A percentile compares a stretch with the other conserved stretches of the same genome.
Evolutionary conservation across 257 asterid genomes (phyloP).

Genomic region (Cordia subcordata): DNA sequence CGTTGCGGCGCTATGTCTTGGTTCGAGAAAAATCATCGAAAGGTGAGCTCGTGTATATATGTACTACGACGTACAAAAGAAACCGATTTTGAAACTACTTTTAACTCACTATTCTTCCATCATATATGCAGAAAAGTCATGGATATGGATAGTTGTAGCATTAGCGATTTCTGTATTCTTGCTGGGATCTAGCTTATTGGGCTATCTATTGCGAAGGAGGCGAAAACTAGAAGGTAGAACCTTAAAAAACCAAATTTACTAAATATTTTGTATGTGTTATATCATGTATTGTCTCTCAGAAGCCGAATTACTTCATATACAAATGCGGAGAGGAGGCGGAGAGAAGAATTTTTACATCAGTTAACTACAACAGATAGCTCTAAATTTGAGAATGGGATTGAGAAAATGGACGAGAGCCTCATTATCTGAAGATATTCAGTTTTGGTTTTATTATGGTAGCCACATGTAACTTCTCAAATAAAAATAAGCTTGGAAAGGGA

Average conservation of each 20-base stretch:
- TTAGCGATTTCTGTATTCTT: neutral
- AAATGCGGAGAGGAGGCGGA: constrained; percentile 8
- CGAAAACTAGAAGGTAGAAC: neutral
- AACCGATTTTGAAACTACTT: too few species aligned
- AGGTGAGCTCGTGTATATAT: neutral
- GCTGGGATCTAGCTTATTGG: neutral
- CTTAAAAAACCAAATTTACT: neutral
- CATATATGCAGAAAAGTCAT: neutral
- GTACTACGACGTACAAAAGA: too few species aligned
- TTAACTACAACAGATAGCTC: constrained; percentile 21
- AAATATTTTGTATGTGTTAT: too few species aligned
- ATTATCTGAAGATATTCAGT: neutral
- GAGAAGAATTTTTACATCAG: constrained; percentile 16
- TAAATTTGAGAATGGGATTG: constrained; percentile 11
- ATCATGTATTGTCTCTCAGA: neutral
- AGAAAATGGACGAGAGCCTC: constrained; percentile 21
- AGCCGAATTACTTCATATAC: constrained; percentile 13
- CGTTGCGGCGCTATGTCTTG: constrained; percentile 8
- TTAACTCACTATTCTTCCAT: neutral
- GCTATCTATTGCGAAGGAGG: neutral
- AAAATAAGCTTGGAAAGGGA: constrained; percentile 52
- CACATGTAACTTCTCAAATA: constrained; percentile 38
- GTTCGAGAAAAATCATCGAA: constrained; percentile 1
- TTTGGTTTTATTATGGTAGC: constrained; percentile 40
- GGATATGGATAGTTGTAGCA: neutral